phyloP scores from a whole-genome alignment of 1,284 basidiomycete species.

The Ganoderma lingzhi region DNA sequence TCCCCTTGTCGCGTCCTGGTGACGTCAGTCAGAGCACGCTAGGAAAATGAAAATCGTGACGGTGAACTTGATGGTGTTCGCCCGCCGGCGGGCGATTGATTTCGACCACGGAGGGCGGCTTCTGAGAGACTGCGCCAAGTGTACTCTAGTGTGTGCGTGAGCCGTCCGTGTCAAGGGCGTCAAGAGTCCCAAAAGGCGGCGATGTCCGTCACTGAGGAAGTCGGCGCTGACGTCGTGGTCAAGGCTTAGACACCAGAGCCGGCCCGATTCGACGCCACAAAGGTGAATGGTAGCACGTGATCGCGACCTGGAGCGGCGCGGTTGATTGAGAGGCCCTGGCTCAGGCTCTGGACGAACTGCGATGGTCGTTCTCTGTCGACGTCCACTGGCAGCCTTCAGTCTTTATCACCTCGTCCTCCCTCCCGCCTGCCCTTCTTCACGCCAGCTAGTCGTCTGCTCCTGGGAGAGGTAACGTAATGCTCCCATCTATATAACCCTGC shows the following conservation, averaged over 20 bases:
- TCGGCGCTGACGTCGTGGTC: neutral
- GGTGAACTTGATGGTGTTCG: neutral
- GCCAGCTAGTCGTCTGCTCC: neutral
- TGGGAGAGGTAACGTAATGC: neutral
- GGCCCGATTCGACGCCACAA: slow-evolving; percentile 9
- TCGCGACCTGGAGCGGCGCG: slow-evolving; percentile 1
- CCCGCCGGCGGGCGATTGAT: neutral
- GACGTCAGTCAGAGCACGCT: too few relatives aligned
- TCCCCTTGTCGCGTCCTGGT: too few relatives aligned
- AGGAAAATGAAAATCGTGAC: too few relatives aligned
- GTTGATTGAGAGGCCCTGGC: neutral
- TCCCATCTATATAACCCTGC: slow-evolving; percentile 3
- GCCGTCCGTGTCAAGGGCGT: neutral
- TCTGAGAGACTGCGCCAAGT: neutral
- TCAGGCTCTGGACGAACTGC: neutral
- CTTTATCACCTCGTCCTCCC: neutral
- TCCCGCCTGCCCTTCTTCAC: neutral
- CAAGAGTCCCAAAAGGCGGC: neutral
- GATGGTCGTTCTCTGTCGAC: slow-evolving; percentile 6
- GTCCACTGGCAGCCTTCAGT: too few relatives aligned
- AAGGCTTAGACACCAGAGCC: neutral
- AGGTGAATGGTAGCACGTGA: slow-evolving; percentile 1
- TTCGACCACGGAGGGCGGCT: neutral
- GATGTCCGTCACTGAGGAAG: slow-evolving; percentile 1
- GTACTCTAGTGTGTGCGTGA: neutral